A percentile compares a stretch with the other conserved stretches of the same genome.
Conservation (phyloP, 1,284 basidiomycete species). For the Papiliotrema fonsecae region DNA sequence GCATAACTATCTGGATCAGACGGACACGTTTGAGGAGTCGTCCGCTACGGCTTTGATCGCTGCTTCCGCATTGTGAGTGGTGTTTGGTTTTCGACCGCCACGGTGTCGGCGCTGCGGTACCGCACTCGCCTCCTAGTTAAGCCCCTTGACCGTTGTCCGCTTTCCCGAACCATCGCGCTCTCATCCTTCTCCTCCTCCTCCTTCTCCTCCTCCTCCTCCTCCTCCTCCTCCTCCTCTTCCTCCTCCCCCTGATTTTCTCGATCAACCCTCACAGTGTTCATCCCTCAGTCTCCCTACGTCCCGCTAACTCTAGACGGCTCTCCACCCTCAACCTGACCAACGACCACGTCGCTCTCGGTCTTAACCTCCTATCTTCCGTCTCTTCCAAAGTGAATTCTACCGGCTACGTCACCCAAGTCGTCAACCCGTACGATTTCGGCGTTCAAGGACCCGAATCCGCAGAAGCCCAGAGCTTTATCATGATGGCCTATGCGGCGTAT, state of each 20-base stretch:
- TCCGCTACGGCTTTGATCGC: slow-evolving; percentile 71
- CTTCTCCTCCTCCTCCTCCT: slow-evolving; percentile 26
- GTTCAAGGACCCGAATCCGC: slow-evolving; percentile 55
- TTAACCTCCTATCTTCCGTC: slow-evolving; percentile 33
- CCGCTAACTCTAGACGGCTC: slow-evolving; percentile 28
- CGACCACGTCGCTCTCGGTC: slow-evolving; percentile 31
- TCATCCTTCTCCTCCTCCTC: no score
- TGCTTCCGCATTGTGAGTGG: slow-evolving; percentile 59
- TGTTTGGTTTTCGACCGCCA: slow-evolving; percentile 57
- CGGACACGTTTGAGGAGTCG: slow-evolving; percentile 65
- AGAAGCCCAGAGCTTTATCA: slow-evolving; percentile 65
- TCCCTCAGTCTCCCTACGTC: no score
- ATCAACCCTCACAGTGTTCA: no score
- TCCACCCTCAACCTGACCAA: slow-evolving; percentile 43
- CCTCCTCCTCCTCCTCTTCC: slow-evolving; percentile 8
- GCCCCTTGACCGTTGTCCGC: no score
- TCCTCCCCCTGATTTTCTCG: no score
- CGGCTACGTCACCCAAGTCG: slow-evolving; percentile 65
- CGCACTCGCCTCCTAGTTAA: no score
- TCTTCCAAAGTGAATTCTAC: slow-evolving; percentile 46
- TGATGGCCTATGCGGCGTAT: slow-evolving; percentile 66
- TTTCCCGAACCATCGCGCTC: no score
- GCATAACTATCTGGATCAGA: slow-evolving; percentile 67
- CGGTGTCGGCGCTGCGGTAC: no score
- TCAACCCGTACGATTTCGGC: slow-evolving; percentile 60